Evolutionary conservation across 2,329 filamentous ascomycete species (phyloP).

Genomic region (Aspergillus spinulosporus): DNA sequence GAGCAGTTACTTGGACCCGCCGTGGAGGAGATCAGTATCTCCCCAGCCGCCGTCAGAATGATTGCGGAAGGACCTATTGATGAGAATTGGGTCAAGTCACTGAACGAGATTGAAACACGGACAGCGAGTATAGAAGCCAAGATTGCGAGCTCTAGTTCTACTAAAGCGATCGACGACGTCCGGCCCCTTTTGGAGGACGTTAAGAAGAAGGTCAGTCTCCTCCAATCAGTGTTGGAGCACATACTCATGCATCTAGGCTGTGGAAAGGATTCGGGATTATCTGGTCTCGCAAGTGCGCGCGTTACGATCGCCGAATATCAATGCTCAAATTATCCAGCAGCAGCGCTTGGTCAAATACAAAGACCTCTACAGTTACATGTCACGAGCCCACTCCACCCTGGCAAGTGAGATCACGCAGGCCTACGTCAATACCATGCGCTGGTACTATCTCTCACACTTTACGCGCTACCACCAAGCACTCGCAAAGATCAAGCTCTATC

Average conservation of each 20-base stretch:
- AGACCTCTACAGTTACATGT: conserved; percentile 82
- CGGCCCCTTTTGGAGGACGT: conserved; percentile 82
- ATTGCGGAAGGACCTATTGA: conserved; percentile 89
- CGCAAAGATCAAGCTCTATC: conserved; percentile 79
- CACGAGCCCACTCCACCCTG: conserved; percentile 76
- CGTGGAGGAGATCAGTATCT: conserved; percentile 87
- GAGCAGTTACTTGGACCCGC: conserved; percentile 84
- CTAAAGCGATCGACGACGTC: conserved; percentile 79
- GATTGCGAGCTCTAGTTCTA: conserved; percentile 59
- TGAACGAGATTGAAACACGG: conserved; percentile 81
- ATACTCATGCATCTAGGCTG: conserved; percentile 56
- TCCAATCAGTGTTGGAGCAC: neutral
- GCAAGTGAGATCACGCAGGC: conserved; percentile 88
- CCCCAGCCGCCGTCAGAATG: conserved; percentile 77
- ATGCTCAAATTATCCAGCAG: conserved; percentile 94
- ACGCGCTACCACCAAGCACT: conserved; percentile 81
- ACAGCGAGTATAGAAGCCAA: conserved; percentile 70
- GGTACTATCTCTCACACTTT: conserved; percentile 95
- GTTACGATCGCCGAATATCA: conserved; percentile 89
- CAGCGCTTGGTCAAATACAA: conserved; percentile 86
- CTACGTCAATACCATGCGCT: conserved; percentile 97
- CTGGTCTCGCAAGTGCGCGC: conserved; percentile 93
- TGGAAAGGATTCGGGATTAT: conserved; percentile 91
- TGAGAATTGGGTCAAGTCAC: conserved; percentile 78
- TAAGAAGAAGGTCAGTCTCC: conserved; percentile 66